These are phyloP conservation scores for Stemphylium lycopersici DNA, from an alignment of 2,329 filamentous ascomycete genomes.

Conservation along the genomic window DNA sequence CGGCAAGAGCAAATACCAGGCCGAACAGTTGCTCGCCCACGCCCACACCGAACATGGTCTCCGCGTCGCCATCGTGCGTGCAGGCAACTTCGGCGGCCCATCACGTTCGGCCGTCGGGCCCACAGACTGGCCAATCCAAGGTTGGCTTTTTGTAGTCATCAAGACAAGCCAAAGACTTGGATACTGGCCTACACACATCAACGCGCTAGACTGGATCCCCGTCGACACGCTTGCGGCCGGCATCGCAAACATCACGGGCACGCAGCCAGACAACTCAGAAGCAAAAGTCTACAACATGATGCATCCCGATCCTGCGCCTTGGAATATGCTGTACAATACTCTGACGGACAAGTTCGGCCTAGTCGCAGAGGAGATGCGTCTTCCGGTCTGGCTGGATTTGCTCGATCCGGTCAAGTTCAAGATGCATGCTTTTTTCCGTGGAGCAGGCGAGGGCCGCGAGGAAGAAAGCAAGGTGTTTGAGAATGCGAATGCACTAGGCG, in stretches of 20 bases:
- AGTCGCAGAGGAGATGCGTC: not conserved
- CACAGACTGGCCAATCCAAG: not conserved
- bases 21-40: not conserved
- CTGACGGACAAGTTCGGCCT: not conserved
- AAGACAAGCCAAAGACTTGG: not conserved
- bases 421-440: not conserved
- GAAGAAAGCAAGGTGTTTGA: not conserved
- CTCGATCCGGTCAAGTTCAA: not conserved
- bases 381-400: not conserved
- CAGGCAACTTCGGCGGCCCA: not conserved
- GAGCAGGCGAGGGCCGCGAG: not conserved
- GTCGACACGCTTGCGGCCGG: not conserved
- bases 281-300: constrained; percentile 5
- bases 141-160: not conserved
- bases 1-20: not conserved
- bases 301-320: constrained; percentile 1
- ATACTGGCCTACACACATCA: not conserved
- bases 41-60: not conserved
- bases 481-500: not conserved
- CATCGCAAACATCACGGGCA: not conserved
- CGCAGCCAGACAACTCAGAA: not conserved
- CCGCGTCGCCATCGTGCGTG: not conserved
- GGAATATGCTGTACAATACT: not conserved
- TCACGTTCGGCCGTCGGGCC: not conserved
- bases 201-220: constrained; percentile 3